phyloP scores from a whole-genome alignment of 306 rosid genomes.

The Glycine soja region DNA sequence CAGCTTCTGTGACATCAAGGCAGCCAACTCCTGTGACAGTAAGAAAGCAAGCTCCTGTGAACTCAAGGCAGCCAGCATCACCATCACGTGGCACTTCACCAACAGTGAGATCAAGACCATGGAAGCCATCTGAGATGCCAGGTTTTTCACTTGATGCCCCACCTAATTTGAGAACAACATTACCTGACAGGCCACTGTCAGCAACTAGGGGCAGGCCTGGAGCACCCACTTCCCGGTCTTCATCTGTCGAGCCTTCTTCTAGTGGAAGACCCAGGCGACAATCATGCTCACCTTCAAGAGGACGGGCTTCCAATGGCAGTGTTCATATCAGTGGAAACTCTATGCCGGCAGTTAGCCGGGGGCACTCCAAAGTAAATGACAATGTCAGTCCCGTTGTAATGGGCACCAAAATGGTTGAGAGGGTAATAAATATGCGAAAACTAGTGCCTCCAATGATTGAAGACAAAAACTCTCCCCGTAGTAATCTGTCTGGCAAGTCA shows the following conservation, averaged over 20 bases:
- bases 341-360: slow-evolving; percentile 85
- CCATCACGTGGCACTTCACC: slow-evolving; percentile 93
- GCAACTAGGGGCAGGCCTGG: slow-evolving; percentile 96
- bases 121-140: slow-evolving; percentile 97
- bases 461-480: slow-evolving; percentile 79
- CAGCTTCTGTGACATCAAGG: slow-evolving; percentile 59
- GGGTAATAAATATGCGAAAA: slow-evolving; percentile 92
- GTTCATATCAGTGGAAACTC: slow-evolving; percentile 81
- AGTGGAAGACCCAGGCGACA: slow-evolving; percentile 84
- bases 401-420: slow-evolving; percentile 95
- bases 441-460: slow-evolving; percentile 87
- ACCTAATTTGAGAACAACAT: slow-evolving; percentile 85
- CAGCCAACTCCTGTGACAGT: slow-evolving; percentile 51
- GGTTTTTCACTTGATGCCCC: slow-evolving; percentile 95
- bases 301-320: slow-evolving; percentile 71
- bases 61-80: slow-evolving; percentile 61
- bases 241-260: slow-evolving; percentile 83
- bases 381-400: slow-evolving; percentile 82
- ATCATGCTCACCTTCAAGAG: slow-evolving; percentile 98
- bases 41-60: slow-evolving; percentile 55
- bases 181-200: slow-evolving; percentile 89
- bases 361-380: slow-evolving; percentile 70
- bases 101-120: slow-evolving; percentile 85
- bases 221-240: slow-evolving; percentile 86
- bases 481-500: slow-evolving; percentile 82